phyloP scores from a whole-genome alignment of 2,329 filamentous ascomycete species.

The Epichloe sibirici region DNA sequence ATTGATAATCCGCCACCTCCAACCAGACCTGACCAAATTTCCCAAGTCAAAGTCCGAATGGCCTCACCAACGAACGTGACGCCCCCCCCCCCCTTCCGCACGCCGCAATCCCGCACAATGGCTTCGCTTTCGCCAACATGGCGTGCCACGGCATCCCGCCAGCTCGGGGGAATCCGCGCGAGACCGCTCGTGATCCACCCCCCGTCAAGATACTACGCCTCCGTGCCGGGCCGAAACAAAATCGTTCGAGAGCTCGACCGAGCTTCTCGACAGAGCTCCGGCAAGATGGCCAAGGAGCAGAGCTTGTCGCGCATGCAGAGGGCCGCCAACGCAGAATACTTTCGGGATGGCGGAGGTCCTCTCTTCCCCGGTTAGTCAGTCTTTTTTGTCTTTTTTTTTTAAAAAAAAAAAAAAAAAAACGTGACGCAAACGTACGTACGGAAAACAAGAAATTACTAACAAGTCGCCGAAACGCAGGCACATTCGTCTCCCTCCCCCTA shows the following conservation, averaged over 20 bases:
- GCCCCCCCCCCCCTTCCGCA: neutral
- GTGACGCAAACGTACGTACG: neutral
- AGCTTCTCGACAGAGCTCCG: slow-evolving; percentile 11
- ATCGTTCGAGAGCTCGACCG: slow-evolving; percentile 19
- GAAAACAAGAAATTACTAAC: neutral
- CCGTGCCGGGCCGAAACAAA: slow-evolving; percentile 14
- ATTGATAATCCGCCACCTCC: no score
- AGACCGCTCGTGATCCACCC: slow-evolving; percentile 11
- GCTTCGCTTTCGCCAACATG: slow-evolving; percentile 9
- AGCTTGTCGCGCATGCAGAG: slow-evolving; percentile 21
- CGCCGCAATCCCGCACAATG: slow-evolving; percentile 3
- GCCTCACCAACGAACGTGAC: slow-evolving; percentile 9
- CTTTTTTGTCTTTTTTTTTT: no score
- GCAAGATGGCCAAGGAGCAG: slow-evolving; percentile 16
- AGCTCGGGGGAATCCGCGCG: slow-evolving; percentile 10
- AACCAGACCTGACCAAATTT: no score
- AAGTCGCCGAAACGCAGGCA: slow-evolving; percentile 21
- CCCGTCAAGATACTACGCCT: slow-evolving; percentile 13
- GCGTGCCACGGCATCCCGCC: slow-evolving; percentile 10
- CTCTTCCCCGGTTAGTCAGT: slow-evolving; percentile 21
- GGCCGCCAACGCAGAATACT: slow-evolving; percentile 20
- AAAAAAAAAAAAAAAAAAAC: no score
- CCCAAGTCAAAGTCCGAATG: no score
- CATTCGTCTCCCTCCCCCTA: slow-evolving; percentile 32
- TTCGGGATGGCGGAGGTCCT: slow-evolving; percentile 20